phyloP scores from a whole-genome alignment of 1,139 yeast species.

The Geotrichum restrictum region DNA sequence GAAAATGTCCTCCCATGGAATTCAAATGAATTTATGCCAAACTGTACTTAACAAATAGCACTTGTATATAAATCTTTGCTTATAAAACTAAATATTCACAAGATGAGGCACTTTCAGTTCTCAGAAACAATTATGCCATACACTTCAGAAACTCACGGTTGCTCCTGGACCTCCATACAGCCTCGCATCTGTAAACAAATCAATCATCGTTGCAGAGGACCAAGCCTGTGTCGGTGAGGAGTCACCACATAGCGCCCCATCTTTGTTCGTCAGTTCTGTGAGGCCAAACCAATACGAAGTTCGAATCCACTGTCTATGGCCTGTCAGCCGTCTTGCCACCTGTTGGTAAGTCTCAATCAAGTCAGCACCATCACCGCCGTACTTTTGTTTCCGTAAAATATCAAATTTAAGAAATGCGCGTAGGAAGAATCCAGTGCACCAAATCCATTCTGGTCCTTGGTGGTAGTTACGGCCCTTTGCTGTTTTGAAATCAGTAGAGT shows the following conservation, averaged over 20 bases:
- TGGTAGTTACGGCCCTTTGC: constrained; percentile 95
- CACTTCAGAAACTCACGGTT: too few relatives aligned
- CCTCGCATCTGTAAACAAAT: constrained; percentile 60
- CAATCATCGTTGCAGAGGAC: constrained; percentile 84
- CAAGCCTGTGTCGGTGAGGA: constrained; percentile 97
- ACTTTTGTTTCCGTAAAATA: constrained; percentile 35
- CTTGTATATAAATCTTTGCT: too few relatives aligned
- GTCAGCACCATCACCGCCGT: constrained; percentile 20
- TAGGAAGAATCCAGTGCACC: constrained; percentile 84
- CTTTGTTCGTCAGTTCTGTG: constrained; percentile 85
- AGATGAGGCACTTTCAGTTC: too few relatives aligned
- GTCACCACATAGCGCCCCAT: constrained; percentile 77
- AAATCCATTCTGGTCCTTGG: constrained; percentile 98
- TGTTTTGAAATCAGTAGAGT: constrained; percentile 82
- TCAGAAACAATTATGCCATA: too few relatives aligned
- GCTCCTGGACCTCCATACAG: not conserved
- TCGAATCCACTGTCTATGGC: constrained; percentile 65
- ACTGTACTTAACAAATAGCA: too few relatives aligned
- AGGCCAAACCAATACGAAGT: constrained; percentile 88
- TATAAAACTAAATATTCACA: too few relatives aligned
- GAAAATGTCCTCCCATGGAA: not conserved
- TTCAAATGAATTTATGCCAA: too few relatives aligned
- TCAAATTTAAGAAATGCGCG: constrained; percentile 66
- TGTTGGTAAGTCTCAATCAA: constrained; percentile 43
- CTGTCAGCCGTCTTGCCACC: constrained; percentile 51